Evolutionary conservation across 495 filamentous ascomycete genomes (phyloP).

Genomic region (Aspergillus hancockii): DNA sequence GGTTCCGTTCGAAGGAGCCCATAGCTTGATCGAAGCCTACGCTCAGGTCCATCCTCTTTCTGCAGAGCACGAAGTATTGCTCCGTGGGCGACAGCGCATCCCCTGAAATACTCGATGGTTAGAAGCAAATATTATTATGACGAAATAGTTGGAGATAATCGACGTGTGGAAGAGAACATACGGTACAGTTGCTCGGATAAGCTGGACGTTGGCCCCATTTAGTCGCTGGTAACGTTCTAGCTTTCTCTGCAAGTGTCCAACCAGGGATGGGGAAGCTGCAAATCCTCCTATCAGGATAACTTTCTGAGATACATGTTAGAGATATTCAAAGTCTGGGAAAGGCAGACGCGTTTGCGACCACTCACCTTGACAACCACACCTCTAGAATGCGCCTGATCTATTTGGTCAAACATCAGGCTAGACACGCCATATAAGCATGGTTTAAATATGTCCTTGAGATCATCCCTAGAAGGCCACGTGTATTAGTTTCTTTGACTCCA

Average conservation of each 20-base stretch:
- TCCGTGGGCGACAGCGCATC: constrained; percentile 12
- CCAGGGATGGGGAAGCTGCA: constrained; percentile 8
- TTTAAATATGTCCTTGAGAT: background rate
- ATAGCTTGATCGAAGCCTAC: constrained; percentile 9
- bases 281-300: constrained; percentile 14
- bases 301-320: constrained; percentile 4
- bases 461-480: background rate
- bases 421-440: background rate
- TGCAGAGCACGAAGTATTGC: constrained; percentile 16
- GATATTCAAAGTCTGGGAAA: background rate
- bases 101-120: background rate
- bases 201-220: background rate
- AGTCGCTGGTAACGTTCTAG: background rate
- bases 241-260: background rate
- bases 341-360: background rate
- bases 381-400: background rate
- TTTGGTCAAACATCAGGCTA: constrained; percentile 4
- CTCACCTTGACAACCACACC: constrained; percentile 3
- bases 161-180: background rate
- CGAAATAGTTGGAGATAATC: background rate
- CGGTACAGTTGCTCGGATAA: background rate
- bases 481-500: background rate
- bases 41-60: constrained; percentile 15
- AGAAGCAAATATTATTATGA: background rate
- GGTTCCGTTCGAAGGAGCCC: constrained; percentile 11